These are phyloP conservation scores for Allodekkera sacchari DNA, from an alignment of 805 yeast species.

Conservation along the genomic window DNA sequence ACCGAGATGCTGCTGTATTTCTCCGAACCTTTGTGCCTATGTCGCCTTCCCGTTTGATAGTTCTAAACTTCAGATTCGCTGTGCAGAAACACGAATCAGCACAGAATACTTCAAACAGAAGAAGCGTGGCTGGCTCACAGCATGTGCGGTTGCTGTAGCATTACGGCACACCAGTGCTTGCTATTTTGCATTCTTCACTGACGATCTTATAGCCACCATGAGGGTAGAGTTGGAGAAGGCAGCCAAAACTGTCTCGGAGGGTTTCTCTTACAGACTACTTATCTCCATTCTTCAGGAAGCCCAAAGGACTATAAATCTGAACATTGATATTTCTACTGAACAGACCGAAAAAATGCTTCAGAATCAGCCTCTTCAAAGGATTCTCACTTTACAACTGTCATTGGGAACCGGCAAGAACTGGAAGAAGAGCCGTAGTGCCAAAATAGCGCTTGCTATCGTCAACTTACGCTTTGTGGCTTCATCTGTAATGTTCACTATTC, in stretches of 20 bases:
- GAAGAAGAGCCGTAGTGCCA: slow-evolving; percentile 32
- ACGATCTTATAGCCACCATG: slow-evolving; percentile 57
- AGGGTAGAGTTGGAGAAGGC: slow-evolving; percentile 35
- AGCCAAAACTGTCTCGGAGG: slow-evolving; percentile 13
- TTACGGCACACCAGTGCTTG: slow-evolving; percentile 62
- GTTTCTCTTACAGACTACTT: slow-evolving; percentile 27
- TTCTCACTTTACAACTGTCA: slow-evolving; percentile 60
- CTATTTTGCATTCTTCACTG: slow-evolving; percentile 56
- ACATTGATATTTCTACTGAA: slow-evolving; percentile 61
- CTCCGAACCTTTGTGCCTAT: slow-evolving; percentile 43
- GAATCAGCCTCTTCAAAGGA: slow-evolving; percentile 69
- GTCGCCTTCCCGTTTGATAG: slow-evolving; percentile 22
- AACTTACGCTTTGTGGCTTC: slow-evolving; percentile 67
- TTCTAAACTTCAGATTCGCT: slow-evolving; percentile 14
- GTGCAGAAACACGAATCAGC: slow-evolving; percentile 14
- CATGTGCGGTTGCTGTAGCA: slow-evolving; percentile 54
- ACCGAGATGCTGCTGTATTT: slow-evolving; percentile 32
- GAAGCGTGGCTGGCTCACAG: slow-evolving; percentile 26
- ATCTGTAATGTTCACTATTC: slow-evolving; percentile 54
- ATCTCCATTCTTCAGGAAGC: slow-evolving; percentile 50
- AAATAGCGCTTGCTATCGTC: slow-evolving; percentile 53
- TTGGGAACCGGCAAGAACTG: slow-evolving; percentile 42
- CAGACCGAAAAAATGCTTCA: slow-evolving; percentile 68
- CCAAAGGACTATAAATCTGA: slow-evolving; percentile 68
- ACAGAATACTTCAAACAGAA: slow-evolving; percentile 6